A percentile compares a stretch with the other conserved stretches of the same genome.
Evolutionary conservation across 495 filamentous ascomycete species (phyloP).

Genomic region (Aspergillus affinis): DNA sequence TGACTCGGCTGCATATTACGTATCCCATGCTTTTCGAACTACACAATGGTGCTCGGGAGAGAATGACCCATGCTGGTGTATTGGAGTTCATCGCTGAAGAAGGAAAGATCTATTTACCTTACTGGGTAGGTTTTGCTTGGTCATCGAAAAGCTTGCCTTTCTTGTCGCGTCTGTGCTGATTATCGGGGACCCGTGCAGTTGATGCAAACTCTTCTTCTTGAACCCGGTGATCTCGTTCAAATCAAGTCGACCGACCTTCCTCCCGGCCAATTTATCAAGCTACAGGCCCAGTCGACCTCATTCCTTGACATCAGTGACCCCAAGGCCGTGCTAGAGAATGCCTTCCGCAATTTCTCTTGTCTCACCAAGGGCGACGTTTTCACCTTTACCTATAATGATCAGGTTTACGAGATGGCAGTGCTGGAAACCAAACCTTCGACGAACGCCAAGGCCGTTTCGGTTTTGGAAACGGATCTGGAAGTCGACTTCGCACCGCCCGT

Average conservation of each 20-base stretch:
- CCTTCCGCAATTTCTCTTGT: slow-evolving; percentile 91
- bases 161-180: slow-evolving; percentile 7
- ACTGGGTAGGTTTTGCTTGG: slow-evolving; percentile 67
- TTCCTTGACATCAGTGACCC: slow-evolving; percentile 97
- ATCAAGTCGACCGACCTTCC: slow-evolving; percentile 91
- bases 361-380: slow-evolving; percentile 90
- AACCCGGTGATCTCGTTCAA: slow-evolving; percentile 91
- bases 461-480: slow-evolving; percentile 90
- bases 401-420: slow-evolving; percentile 86
- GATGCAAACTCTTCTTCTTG: slow-evolving; percentile 87
- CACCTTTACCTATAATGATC: slow-evolving; percentile 93
- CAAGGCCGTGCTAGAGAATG: slow-evolving; percentile 95
- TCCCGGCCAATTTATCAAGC: slow-evolving; percentile 85
- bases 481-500: slow-evolving; percentile 95
- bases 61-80: slow-evolving; percentile 86
- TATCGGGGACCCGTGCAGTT: slow-evolving; percentile 52
- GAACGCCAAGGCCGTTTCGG: slow-evolving; percentile 76
- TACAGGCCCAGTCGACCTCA: slow-evolving; percentile 85
- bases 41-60: slow-evolving; percentile 76
- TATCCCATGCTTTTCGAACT: slow-evolving; percentile 98
- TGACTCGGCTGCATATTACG: slow-evolving; percentile 92
- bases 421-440: slow-evolving; percentile 85
- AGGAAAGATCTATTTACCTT: slow-evolving; percentile 91
- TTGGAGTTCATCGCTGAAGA: slow-evolving; percentile 97
- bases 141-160: not conserved